Base-by-base conservation (phyloP, 2,329 filamentous ascomycete genomes). In the Xylaria sp. region DNA sequence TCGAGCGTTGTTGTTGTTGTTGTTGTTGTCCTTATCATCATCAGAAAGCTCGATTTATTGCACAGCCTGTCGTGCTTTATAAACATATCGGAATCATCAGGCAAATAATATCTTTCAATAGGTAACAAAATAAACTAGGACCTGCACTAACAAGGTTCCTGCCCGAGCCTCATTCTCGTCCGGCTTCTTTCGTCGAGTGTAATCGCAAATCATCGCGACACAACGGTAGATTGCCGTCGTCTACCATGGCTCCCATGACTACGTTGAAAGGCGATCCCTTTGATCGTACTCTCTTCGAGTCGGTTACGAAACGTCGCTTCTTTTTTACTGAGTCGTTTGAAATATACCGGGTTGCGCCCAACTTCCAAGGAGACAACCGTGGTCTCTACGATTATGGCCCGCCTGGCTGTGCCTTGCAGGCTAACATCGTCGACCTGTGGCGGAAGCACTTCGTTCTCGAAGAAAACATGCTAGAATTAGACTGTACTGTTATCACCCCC, bases 341-440 rank as follows among this genome's bases (percentile, higher is more conserved):
- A 32, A 62, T 68, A 18, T 62, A 68, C 53, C 58, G 63, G 20
- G 9, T 60, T 20, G 58, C 64, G 1, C 39, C 65, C 34, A 69
- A 73, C 50, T 65, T 72, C 64, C 61, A 72, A 15, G 67, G 63
- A 5, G 63, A 69, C 48, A 66, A 66, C 15, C 59, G 63, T 20
- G 94, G 94, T 76, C 90, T 97, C 65, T 97, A 94, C 84, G 94
- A 97, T 81, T 97, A 97, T 83, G 94, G 94, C 73, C 93, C 94
- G 36, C 93, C 94, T 34, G 93, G 94, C 72, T 94, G 92, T 81
- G 88, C 92, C 60, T 87, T 97, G 68, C 91, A 97, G 82, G 90
- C 93, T 76, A 96, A 97, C 82, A 91, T 97, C 74, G 85, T 97
- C 79, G 93, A 97, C 79, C 78, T 90, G 72, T 97, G 94, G 94